Evolutionary conservation across 768 basidiomycete genomes (phyloP), one percentile per base, ranked within the genome.

Genomic region (Termitomyces sp.): DNA sequence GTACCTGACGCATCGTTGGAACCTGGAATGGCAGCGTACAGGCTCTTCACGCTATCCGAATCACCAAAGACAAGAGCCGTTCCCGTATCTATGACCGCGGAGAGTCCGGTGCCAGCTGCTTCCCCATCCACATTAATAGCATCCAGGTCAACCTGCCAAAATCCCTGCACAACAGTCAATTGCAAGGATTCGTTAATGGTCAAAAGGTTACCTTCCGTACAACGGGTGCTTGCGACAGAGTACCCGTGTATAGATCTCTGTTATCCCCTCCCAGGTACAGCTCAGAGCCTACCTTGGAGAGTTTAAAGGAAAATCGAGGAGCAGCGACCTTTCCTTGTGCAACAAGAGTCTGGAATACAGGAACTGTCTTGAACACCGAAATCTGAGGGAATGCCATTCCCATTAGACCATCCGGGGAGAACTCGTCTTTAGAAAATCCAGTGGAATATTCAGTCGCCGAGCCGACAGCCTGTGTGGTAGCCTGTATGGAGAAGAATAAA

Each of bases 251-350:
- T 59, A 78, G 67, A 12, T 65, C 61, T 3, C 63, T 63, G 67
- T 88, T 76, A 5, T 75, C 73, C 34, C 84, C 86, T 31, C 86
- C 86, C 50, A 88, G 66, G 59, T 75, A 79, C 15, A 88, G 75
- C 67, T 83, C 81, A n/a, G 80, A 76, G 24, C 72, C 75, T 12
- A 68, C 66, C n/a, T 70, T 30, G 12, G 77, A 65, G 46, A 85
- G 71, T 60, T 80, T 79, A 63, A 86, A 76, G 27, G 77, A 74
- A 61, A 86, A 84, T 58, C 76, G 70, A 44, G 74, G 65, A 31
- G 74, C 63, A 7, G 71, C 58, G 2, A 74, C 66, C 36, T 66
- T 63, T 16, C 68, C 69, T 47, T 79, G 70, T 8, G 70, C 64
- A 18, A 80, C 60, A 41, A 84, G 75, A 22, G 76, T 78, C 54